Base-by-base conservation (phyloP, 768 basidiomycete genomes). In the Amanita polypyramis region DNA sequence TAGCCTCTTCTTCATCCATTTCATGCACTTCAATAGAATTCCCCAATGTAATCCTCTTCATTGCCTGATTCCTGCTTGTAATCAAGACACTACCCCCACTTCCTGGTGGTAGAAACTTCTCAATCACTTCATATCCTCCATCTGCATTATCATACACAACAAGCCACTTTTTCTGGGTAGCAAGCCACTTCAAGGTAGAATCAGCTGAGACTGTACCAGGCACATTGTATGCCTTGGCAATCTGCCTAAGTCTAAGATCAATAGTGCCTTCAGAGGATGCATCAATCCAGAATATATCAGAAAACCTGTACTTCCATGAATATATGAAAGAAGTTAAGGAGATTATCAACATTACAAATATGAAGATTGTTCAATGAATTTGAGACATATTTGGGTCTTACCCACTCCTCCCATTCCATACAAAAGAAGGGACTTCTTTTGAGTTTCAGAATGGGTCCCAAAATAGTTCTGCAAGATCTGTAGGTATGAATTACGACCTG, bases 281-380 rank as follows among this genome's bases (percentile, higher is more conserved):
- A 46, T 58, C 57, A 52, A 58, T 50, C 54, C 56, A 58, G 37
- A 58, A 58, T 27, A 55, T 51, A 29, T 50, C 19, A 47, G 39
- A 50, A 39, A 57, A 57, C 33, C 57, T 46, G 11, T n/a, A n/a
- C n/a, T n/a, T n/a, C n/a, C n/a, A n/a, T n/a, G 32, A 29, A 20
- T 38, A 38, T 1, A 1, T 38, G 3, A 38, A 7, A 15, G 8
- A 20, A 3, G 0, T 5, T 20, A 38, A 11, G 15, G 4, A 17
- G n/a, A 38, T 19, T 38, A 4, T 7, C 8, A 37, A 8, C 15
- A 6, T 19, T 38, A 38, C 37, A 15, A 38, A n/a, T 38, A 10
- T 20, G 15, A 10, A 20, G 37, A 9, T 20, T 20, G 5, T 20
- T 27, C 37, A 52, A 50, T 10, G 12, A 33, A 56, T 40, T 15